Conservation (phyloP, 1,139 yeast species). For the Scheffersomyces parashehatae region DNA sequence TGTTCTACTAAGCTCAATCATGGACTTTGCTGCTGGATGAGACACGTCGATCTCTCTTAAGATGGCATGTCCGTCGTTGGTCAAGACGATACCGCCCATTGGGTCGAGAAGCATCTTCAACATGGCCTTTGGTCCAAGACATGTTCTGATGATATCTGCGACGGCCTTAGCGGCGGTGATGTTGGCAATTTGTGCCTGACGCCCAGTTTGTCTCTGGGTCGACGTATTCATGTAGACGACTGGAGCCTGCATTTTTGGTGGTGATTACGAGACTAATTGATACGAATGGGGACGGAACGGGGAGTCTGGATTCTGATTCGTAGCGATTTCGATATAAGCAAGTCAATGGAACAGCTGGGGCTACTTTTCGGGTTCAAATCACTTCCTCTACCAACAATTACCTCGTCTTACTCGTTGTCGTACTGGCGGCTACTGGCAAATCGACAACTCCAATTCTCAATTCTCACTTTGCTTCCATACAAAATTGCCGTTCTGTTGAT, state of each 20-base stretch:
- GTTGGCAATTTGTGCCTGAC: slow-evolving; percentile 95
- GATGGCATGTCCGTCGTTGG: slow-evolving; percentile 97
- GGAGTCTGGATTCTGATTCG: neutral
- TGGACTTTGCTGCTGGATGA: slow-evolving; percentile 98
- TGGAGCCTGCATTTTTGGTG: slow-evolving; percentile 46
- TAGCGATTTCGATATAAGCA: slow-evolving; percentile 1
- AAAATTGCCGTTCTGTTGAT: too few relatives aligned
- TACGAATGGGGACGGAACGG: neutral
- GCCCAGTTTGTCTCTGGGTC: slow-evolving; percentile 92
- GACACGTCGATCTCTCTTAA: slow-evolving; percentile 87
- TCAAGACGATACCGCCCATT: slow-evolving; percentile 96
- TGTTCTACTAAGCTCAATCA: slow-evolving; percentile 95
- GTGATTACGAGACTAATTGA: neutral
- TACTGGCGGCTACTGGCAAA: slow-evolving; percentile 1
- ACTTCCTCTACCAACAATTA: slow-evolving; percentile 1
- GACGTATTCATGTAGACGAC: slow-evolving; percentile 67
- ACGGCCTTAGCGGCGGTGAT: slow-evolving; percentile 99
- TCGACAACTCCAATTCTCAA: neutral
- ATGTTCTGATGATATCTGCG: slow-evolving; percentile 94
- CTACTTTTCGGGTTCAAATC: neutral
- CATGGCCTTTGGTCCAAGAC: slow-evolving; percentile 99
- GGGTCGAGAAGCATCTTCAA: slow-evolving; percentile 97
- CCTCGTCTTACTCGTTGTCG: too few relatives aligned
- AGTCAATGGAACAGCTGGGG: neutral
- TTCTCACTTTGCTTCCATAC: too few relatives aligned